Percentiles rank a stretch among this genome's conserved stretches.
Conservation (phyloP, 2,329 filamentous ascomycete species). For the Diatrype stigma region DNA sequence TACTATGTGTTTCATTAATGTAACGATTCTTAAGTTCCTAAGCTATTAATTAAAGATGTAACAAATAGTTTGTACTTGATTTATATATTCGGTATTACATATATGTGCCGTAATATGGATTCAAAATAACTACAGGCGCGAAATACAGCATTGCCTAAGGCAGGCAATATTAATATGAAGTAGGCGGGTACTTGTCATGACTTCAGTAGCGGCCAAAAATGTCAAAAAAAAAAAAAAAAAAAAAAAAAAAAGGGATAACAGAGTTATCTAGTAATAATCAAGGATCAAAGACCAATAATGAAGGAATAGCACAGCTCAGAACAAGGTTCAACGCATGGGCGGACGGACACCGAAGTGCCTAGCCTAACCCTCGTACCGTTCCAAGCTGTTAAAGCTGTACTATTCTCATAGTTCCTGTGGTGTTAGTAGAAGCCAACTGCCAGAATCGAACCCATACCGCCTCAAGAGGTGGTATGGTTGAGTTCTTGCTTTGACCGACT, state of each 20-base stretch:
- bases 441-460: not conserved
- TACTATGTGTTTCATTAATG: no score
- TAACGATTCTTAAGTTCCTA: no score
- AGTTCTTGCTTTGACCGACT: not conserved
- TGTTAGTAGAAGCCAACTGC: not conserved
- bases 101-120: no score
- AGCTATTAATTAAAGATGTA: no score
- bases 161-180: no score
- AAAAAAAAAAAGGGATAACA: not conserved
- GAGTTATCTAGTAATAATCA: not conserved
- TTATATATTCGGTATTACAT: no score
- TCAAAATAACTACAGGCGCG: no score
- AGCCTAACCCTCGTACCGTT: not conserved
- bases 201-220: no score
- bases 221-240: no score
- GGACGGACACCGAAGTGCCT: not conserved
- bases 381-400: not conserved
- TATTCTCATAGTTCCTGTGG: not conserved
- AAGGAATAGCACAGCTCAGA: not conserved
- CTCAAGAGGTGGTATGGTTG: not conserved
- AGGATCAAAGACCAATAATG: not conserved
- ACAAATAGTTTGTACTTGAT: no score
- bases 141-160: no score
- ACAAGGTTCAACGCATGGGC: not conserved
- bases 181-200: no score